Percentiles rank a stretch among this genome's conserved stretches.
phyloP scores from a whole-genome alignment of 345 rosid species.

The Pseudoturritis turrita region DNA sequence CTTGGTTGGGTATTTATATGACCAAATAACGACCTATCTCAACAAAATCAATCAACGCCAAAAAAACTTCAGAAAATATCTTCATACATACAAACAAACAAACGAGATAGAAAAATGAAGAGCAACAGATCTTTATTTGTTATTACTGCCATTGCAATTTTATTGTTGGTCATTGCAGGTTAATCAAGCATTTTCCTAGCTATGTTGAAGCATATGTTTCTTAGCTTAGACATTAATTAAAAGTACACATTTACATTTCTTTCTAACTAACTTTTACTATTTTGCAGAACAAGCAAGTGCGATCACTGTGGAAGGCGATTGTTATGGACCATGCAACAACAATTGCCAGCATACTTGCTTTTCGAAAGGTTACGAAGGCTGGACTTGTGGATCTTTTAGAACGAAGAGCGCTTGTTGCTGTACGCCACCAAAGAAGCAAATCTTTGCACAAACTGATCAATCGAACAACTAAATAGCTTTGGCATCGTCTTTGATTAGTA shows the following conservation, averaged over 20 bases:
- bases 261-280: background rate
- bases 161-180: constrained; percentile 3
- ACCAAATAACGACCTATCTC: background rate
- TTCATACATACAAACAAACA: background rate
- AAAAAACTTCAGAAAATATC: background rate
- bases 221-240: background rate
- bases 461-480: background rate
- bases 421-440: background rate
- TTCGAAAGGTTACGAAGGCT: background rate
- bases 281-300: background rate
- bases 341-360: background rate
- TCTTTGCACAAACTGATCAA: background rate
- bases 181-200: background rate
- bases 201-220: background rate
- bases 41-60: background rate
- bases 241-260: background rate
- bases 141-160: background rate
- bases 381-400: background rate
- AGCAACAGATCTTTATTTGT: background rate
- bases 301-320: background rate
- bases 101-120: background rate
- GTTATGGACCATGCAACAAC: background rate
- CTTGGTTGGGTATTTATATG: background rate
- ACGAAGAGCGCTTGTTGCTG: background rate
- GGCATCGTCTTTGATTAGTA: background rate